Evolutionary conservation across 208 protist species (phyloP), one percentile per base, ranked within the genome.

Genomic region (Leishmania major): DNA sequence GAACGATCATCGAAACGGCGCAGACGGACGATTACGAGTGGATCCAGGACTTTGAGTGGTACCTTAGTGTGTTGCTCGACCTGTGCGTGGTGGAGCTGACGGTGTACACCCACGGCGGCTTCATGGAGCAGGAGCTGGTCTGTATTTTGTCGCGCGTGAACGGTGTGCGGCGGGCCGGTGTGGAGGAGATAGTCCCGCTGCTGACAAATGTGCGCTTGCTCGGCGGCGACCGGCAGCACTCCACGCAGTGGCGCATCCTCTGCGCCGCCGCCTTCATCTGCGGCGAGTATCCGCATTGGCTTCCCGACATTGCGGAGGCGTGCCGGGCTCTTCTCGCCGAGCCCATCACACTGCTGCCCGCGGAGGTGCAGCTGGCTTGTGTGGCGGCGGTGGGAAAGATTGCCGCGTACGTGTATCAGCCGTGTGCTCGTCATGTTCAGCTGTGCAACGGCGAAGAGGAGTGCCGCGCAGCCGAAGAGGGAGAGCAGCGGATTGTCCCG

Each of bases 41-140:
- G 81, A 89, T 99, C 8, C 87, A 96, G 35, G 96, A 99, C 80
- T 99, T 99, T 89, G 98, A 99, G 89, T 99, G 99, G 99, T 99
- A 99, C 78, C 80, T 99, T 1, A 80, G 88, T n/a, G 91, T 99
- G 11, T 89, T 99, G 45, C 81, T 99, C 0, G 91, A 98, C 49
- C 85, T 99, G 43, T 89, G 97, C 69, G 87, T 96, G 47, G 59
- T 93, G 55, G 85, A 90, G 76, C 75, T 97, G 51, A 87, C 88
- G 8, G 86, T 78, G 2, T 91, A 94, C 77, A 74, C 85, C 22
- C 92, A 99, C 81, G 98, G 98, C 40, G 86, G 69, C 13, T 77
- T 98, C n/a, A 86, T 99, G 43, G 92, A 96, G 55, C 40, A 79
- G 25, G 97, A 99, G 85, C 81, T 99, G 19, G 91, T 99, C 43